Evolutionary conservation across 129 eudicot species (phyloP).

Genomic region (Flaveria sonorensis): DNA sequence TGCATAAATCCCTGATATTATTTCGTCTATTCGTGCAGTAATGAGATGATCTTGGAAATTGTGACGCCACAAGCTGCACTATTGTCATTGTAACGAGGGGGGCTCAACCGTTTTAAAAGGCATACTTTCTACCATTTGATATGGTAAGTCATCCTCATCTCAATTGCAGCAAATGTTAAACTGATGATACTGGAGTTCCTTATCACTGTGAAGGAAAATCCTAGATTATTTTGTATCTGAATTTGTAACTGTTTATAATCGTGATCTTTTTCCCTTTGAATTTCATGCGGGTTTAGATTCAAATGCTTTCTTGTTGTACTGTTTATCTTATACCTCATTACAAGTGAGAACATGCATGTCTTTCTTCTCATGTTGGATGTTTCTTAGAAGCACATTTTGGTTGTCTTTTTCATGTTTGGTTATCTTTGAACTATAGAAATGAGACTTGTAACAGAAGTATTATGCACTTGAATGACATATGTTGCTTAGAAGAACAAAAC

Average conservation of each 20-base stretch:
- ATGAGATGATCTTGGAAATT: constrained; percentile 28
- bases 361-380: background rate
- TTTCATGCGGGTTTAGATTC: constrained; percentile 24
- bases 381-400: background rate
- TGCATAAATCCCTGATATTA: constrained; percentile 14
- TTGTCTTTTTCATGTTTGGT: background rate
- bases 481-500: background rate
- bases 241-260: constrained; percentile 34
- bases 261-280: background rate
- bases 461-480: background rate
- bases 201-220: constrained; percentile 29
- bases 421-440: too few relatives aligned
- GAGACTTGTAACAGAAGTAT: background rate
- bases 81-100: constrained; percentile 18
- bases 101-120: constrained; percentile 29
- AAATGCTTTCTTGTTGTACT: constrained; percentile 24
- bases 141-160: constrained; percentile 26
- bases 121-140: constrained; percentile 27
- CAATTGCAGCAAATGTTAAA: constrained; percentile 33
- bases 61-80: constrained; percentile 28
- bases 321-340: constrained; percentile 2
- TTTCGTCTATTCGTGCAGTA: background rate
- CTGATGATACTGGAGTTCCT: constrained; percentile 33
- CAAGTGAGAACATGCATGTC: constrained; percentile 11
- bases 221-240: constrained; percentile 29